These are phyloP conservation scores for Podospora pseudoanserina DNA, from an alignment of 495 filamentous ascomycete species.

Conservation along the genomic window DNA sequence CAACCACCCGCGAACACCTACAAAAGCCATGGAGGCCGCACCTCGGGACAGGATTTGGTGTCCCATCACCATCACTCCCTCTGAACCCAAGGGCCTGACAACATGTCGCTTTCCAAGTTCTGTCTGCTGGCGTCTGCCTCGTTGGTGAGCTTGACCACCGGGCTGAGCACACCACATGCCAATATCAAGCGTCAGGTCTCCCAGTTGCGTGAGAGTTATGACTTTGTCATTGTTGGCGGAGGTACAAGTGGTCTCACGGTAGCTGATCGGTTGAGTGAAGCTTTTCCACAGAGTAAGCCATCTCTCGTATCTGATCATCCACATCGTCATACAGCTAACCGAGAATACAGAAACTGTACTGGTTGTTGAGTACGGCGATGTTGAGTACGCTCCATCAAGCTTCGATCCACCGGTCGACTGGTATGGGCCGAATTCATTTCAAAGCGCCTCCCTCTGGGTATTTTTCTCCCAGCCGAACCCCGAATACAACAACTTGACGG, in stretches of 20 bases:
- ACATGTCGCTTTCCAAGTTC: background rate
- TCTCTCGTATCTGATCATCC: background rate
- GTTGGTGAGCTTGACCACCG: background rate
- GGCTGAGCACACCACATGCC: constrained; percentile 1
- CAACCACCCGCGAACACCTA: background rate
- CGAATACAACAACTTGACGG: constrained; percentile 32
- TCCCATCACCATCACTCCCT: background rate
- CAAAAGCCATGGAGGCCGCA: background rate
- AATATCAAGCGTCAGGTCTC: constrained; percentile 23
- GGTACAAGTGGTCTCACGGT: constrained; percentile 42
- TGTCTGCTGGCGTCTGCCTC: background rate
- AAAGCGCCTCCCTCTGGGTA: constrained; percentile 20
- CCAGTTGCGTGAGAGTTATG: constrained; percentile 23
- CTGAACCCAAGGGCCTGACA: background rate
- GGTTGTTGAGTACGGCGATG: constrained; percentile 43
- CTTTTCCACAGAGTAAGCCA: constrained; percentile 22
- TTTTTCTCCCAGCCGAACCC: constrained; percentile 36
- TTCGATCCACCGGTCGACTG: constrained; percentile 26
- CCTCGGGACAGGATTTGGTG: background rate
- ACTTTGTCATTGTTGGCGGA: constrained; percentile 42
- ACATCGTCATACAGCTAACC: background rate
- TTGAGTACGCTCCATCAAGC: constrained; percentile 23
- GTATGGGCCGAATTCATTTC: background rate
- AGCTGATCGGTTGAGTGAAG: constrained; percentile 34
- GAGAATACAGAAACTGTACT: constrained; percentile 36